A percentile compares a stretch with the other conserved stretches of the same genome.
phyloP scores from a whole-genome alignment of 1,284 basidiomycete species.

The Ceratobasidium sp. region DNA sequence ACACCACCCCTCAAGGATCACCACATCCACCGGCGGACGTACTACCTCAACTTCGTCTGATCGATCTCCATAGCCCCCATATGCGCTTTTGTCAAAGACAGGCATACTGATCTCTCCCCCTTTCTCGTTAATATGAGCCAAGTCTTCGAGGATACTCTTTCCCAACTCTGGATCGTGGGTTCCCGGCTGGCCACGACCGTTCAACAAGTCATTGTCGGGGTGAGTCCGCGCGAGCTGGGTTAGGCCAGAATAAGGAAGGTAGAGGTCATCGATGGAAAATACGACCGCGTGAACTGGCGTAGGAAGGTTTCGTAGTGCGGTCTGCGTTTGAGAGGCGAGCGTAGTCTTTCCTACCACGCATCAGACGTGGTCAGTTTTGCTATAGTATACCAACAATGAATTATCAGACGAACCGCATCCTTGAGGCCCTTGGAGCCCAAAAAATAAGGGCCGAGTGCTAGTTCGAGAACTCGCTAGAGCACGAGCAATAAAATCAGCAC shows the following conservation, averaged over 20 bases:
- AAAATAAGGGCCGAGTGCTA: conserved; percentile 64
- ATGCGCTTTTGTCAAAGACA: conserved; percentile 85
- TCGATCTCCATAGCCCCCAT: conserved; percentile 85
- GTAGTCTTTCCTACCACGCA: conserved; percentile 40
- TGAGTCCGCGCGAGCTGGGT: conserved; percentile 60
- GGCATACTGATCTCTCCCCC: conserved; percentile 66
- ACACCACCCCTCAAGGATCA: conserved; percentile 88
- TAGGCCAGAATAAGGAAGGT: conserved; percentile 72
- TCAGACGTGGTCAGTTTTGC: background rate
- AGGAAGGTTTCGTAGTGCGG: conserved; percentile 56
- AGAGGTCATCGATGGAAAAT: conserved; percentile 87
- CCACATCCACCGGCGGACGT: conserved; percentile 70
- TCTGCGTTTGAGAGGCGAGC: conserved; percentile 53
- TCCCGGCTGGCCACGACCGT: conserved; percentile 84
- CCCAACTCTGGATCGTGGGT: conserved; percentile 84
- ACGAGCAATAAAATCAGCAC: conserved; percentile 17
- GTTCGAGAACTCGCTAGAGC: conserved; percentile 24
- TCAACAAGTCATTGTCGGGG: conserved; percentile 69
- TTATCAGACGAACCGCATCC: conserved; percentile 78
- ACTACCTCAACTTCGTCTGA: conserved; percentile 51
- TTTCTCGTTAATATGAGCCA: conserved; percentile 59
- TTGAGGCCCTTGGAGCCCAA: conserved; percentile 88
- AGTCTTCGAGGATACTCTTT: conserved; percentile 56
- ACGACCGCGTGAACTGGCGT: conserved; percentile 66
- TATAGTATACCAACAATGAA: background rate